These are phyloP conservation scores for Anthracocystis setariae DNA, from an alignment of 1,284 basidiomycete species.

Conservation along the genomic window DNA sequence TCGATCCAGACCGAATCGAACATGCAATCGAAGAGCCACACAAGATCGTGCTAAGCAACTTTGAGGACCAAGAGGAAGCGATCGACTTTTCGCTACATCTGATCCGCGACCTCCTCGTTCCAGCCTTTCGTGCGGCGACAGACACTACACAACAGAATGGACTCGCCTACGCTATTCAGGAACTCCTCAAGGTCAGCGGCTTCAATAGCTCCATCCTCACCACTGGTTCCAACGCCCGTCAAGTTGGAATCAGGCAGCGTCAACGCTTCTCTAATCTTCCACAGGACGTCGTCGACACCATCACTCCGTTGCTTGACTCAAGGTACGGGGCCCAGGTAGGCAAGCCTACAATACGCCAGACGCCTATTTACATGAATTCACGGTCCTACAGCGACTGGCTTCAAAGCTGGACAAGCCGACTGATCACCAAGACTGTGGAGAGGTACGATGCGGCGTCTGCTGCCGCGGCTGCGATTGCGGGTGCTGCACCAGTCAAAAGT, in stretches of 20 bases:
- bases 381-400: constrained; percentile 95
- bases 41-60: constrained; percentile 83
- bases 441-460: constrained; percentile 16
- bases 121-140: constrained; percentile 91
- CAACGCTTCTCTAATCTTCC: constrained; percentile 78
- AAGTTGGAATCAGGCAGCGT: constrained; percentile 73
- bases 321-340: constrained; percentile 57
- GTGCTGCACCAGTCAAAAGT: constrained; percentile 58
- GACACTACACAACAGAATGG: constrained; percentile 91
- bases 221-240: constrained; percentile 63
- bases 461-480: constrained; percentile 11
- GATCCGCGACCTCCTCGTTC: constrained; percentile 85
- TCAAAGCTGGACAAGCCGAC: constrained; percentile 84
- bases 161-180: constrained; percentile 91
- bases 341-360: constrained; percentile 36
- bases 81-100: constrained; percentile 85
- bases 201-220: constrained; percentile 80
- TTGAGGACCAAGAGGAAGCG: constrained; percentile 82
- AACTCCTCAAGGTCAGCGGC: constrained; percentile 86
- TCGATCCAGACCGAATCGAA: constrained; percentile 94
- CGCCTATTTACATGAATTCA: constrained; percentile 75
- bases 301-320: constrained; percentile 77
- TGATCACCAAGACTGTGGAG: constrained; percentile 74
- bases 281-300: constrained; percentile 85
- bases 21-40: constrained; percentile 74